Evolutionary conservation across 345 rosid genomes (phyloP).

Genomic region (Rhodamnia argentea): DNA sequence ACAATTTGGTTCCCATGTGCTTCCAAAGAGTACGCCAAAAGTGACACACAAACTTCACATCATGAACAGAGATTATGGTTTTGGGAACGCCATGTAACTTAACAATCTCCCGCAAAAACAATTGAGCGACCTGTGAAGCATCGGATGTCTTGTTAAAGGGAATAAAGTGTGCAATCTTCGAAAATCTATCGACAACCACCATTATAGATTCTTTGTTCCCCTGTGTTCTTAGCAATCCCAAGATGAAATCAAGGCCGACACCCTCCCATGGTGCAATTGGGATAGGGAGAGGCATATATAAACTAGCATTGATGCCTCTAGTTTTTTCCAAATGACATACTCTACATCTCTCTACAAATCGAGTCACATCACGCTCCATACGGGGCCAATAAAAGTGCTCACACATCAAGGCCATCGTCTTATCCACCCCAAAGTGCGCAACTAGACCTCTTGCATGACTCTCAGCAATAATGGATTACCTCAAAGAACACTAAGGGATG

Average conservation of each 20-base stretch:
- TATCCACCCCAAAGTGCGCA: too few relatives aligned
- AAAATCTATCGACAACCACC: neutral
- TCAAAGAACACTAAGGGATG: too few relatives aligned
- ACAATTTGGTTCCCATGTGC: neutral
- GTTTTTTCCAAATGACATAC: too few relatives aligned
- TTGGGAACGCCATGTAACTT: neutral
- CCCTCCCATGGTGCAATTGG: too few relatives aligned
- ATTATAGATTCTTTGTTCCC: neutral
- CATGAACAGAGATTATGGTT: neutral
- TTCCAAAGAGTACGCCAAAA: neutral
- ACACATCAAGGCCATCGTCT: too few relatives aligned
- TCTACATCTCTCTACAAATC: too few relatives aligned
- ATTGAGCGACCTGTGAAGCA: neutral
- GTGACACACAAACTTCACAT: neutral
- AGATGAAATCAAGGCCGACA: neutral
- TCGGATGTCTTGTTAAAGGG: neutral
- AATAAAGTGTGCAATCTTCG: neutral
- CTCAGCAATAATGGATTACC: too few relatives aligned
- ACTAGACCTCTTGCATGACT: too few relatives aligned
- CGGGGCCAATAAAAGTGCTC: too few relatives aligned
- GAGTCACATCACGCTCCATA: too few relatives aligned
- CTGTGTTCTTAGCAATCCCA: neutral
- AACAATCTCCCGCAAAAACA: neutral
- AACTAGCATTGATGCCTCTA: too few relatives aligned
- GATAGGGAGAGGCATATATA: too few relatives aligned